Percentiles rank a stretch among this genome's conserved stretches.
Conservation (phyloP, 1,284 basidiomycete genomes). For the Peniophora sp. region DNA sequence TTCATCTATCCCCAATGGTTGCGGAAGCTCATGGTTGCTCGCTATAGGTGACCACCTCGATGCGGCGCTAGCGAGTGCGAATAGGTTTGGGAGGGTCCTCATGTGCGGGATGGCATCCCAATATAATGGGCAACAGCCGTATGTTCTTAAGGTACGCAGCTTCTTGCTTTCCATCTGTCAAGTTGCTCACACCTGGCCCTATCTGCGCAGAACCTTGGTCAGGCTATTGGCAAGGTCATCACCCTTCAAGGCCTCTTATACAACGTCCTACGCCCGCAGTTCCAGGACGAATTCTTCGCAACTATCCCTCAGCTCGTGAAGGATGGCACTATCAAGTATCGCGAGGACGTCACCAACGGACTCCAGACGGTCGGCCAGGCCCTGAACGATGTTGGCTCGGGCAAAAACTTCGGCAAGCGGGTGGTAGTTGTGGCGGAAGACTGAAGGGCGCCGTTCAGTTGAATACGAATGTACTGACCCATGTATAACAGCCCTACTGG, state of each 20-base stretch:
- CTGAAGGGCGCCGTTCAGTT: constrained; percentile 9
- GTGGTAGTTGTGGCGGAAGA: constrained; percentile 41
- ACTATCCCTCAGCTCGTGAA: constrained; percentile 44
- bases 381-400: constrained; percentile 44
- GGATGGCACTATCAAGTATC: constrained; percentile 52
- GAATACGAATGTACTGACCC: too few species aligned
- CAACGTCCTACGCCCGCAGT: constrained; percentile 28
- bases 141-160: too few species aligned
- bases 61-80: too few species aligned
- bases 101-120: too few species aligned
- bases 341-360: constrained; percentile 44
- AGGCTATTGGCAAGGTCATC: constrained; percentile 43
- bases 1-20: constrained; percentile 31
- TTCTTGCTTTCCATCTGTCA: constrained; percentile 50
- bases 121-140: too few species aligned
- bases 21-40: too few species aligned
- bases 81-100: too few species aligned
- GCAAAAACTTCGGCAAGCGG: constrained; percentile 52
- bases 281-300: constrained; percentile 37
- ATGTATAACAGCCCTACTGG: too few species aligned
- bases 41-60: too few species aligned
- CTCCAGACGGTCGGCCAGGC: constrained; percentile 45
- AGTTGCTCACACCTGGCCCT: constrained; percentile 17
- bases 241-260: constrained; percentile 57
- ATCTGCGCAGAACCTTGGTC: constrained; percentile 15